phyloP scores from a whole-genome alignment of 305 asterid genomes.

The Fraxinus ornus region DNA sequence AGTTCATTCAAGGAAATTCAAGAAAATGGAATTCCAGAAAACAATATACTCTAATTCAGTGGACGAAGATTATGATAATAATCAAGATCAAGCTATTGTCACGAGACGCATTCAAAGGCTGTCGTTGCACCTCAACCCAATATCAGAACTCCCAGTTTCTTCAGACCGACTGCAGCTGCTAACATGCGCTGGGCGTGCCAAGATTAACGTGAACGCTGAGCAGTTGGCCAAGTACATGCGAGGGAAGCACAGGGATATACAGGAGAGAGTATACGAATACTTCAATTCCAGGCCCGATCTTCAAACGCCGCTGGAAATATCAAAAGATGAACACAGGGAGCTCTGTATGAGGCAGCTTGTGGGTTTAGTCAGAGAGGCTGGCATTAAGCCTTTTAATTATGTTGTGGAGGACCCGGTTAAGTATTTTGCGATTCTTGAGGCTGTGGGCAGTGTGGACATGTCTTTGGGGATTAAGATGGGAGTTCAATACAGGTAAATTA shows the following conservation, averaged over 20 bases:
- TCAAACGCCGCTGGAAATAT: slow-evolving; percentile 89
- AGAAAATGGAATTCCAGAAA: slow-evolving; percentile 34
- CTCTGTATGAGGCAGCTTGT: slow-evolving; percentile 82
- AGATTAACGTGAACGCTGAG: slow-evolving; percentile 45
- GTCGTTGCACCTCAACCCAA: slow-evolving; percentile 47
- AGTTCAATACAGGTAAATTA: slow-evolving; percentile 82
- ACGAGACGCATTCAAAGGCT: slow-evolving; percentile 57
- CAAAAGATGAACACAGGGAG: slow-evolving; percentile 84
- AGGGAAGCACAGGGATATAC: slow-evolving; percentile 78
- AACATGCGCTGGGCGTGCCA: slow-evolving; percentile 55
- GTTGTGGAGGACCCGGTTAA: slow-evolving; percentile 74
- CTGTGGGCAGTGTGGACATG: slow-evolving; percentile 90
- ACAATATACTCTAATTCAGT: slow-evolving; percentile 14
- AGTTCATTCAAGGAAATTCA: neutral
- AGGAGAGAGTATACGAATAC: slow-evolving; percentile 69
- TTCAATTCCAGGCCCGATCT: slow-evolving; percentile 84
- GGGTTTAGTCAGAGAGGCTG: slow-evolving; percentile 82
- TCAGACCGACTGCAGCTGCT: slow-evolving; percentile 34
- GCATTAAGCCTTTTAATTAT: slow-evolving; percentile 70
- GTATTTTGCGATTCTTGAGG: slow-evolving; percentile 86
- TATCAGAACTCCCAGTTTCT: slow-evolving; percentile 13
- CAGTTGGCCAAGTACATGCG: slow-evolving; percentile 62
- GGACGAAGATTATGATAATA: slow-evolving; percentile 22
- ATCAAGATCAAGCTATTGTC: slow-evolving; percentile 27
- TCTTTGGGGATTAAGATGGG: slow-evolving; percentile 94